These are phyloP conservation scores for Cylindrodendrum hubeiense DNA, from an alignment of 2,329 filamentous ascomycete species.

Conservation along the genomic window DNA sequence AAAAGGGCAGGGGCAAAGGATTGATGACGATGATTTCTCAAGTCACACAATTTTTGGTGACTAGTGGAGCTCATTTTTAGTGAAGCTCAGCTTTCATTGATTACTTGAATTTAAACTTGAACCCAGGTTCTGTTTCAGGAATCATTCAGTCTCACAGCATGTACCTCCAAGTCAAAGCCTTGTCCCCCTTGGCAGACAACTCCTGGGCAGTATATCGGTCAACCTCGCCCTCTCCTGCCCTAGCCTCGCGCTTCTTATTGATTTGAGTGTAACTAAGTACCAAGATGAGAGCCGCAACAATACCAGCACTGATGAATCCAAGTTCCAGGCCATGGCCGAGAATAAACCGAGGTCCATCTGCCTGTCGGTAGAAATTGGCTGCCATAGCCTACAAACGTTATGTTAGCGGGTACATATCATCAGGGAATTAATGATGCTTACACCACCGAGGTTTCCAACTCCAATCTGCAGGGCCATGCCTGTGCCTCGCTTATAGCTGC, in stretches of 20 bases:
- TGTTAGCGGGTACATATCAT: slow-evolving; percentile 3
- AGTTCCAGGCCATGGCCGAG: slow-evolving; percentile 13
- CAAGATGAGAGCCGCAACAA: slow-evolving; percentile 58
- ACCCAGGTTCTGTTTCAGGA: no score
- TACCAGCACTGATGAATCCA: slow-evolving; percentile 47
- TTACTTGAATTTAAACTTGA: not conserved
- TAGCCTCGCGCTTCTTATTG: slow-evolving; percentile 69
- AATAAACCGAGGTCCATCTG: slow-evolving; percentile 16
- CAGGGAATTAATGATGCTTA: not conserved
- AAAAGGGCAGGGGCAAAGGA: no score
- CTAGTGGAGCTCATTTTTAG: no score
- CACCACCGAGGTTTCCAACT: slow-evolving; percentile 17
- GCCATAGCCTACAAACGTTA: slow-evolving; percentile 8
- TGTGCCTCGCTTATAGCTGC: slow-evolving; percentile 71
- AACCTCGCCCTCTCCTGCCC: slow-evolving; percentile 58
- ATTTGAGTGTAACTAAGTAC: slow-evolving; percentile 66
- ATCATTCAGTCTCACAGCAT: slow-evolving; percentile 49
- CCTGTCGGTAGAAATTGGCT: slow-evolving; percentile 20
- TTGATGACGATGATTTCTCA: no score
- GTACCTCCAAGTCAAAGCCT: slow-evolving; percentile 73
- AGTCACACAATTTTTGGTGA: no score
- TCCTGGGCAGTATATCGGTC: slow-evolving; percentile 58
- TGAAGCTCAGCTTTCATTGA: not conserved
- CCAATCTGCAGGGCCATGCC: slow-evolving; percentile 74
- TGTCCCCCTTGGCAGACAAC: slow-evolving; percentile 70